phyloP scores from a whole-genome alignment of 139 green algal genomes.

The Asterochloris sp. region DNA sequence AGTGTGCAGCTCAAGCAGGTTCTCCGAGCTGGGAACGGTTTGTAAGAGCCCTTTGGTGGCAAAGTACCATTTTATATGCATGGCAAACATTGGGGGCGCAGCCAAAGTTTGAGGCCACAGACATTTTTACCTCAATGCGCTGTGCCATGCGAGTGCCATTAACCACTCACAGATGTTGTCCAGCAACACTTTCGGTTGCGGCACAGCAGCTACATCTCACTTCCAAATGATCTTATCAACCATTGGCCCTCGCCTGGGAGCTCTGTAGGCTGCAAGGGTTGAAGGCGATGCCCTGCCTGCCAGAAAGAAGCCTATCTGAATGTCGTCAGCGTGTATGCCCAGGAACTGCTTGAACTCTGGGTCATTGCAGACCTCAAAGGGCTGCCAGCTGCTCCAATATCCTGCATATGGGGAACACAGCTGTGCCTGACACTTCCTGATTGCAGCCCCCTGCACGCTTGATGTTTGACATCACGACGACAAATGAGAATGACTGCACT shows the following conservation, averaged over 20 bases:
- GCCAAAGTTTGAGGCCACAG: neutral
- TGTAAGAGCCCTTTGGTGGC: too few relatives aligned
- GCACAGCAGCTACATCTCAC: neutral
- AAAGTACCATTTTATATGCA: too few relatives aligned
- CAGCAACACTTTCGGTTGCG: neutral
- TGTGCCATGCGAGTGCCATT: neutral
- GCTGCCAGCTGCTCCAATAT: slow-evolving; percentile 57
- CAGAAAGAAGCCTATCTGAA: slow-evolving; percentile 21
- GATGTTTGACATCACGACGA: neutral
- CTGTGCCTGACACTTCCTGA: neutral
- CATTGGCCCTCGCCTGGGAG: slow-evolving; percentile 13
- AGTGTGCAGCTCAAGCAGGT: too few relatives aligned
- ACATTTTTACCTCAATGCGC: neutral
- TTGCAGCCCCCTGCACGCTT: neutral
- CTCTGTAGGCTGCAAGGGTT: neutral
- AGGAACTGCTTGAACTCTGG: slow-evolving; percentile 41
- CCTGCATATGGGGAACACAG: slow-evolving; percentile 3
- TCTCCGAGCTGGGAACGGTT: too few relatives aligned
- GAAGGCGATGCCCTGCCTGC: neutral
- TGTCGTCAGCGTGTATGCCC: slow-evolving; percentile 17
- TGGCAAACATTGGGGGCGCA: too few relatives aligned
- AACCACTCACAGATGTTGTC: neutral
- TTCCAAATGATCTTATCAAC: slow-evolving; percentile 16
- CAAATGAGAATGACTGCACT: neutral
- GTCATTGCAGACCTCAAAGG: slow-evolving; percentile 14